phyloP scores from a whole-genome alignment of 2,329 filamentous ascomycete species.

The Aspergillus sp. region DNA sequence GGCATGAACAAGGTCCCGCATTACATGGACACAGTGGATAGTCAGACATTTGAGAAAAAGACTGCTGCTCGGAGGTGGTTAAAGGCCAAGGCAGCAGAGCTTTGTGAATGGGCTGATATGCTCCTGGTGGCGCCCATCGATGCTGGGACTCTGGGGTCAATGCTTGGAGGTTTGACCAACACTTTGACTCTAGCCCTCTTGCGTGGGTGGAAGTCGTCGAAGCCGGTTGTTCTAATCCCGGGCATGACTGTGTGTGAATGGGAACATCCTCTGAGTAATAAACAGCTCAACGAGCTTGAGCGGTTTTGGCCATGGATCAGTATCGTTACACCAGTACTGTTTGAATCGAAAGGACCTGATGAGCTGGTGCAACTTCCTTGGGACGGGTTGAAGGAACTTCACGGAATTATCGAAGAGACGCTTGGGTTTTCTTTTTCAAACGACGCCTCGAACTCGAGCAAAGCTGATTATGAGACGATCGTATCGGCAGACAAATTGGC shows the following conservation, averaged over 20 bases:
- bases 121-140: conserved; percentile 79
- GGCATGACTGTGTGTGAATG: conserved; percentile 87
- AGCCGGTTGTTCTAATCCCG: conserved; percentile 76
- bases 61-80: conserved; percentile 33
- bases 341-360: conserved; percentile 61
- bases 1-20: conserved; percentile 33
- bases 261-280: conserved; percentile 82
- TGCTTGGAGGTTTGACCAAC: conserved; percentile 77
- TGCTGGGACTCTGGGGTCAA: conserved; percentile 75
- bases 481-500: conserved; percentile 41
- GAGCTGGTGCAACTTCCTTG: conserved; percentile 45
- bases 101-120: conserved; percentile 83
- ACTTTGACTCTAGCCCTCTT: conserved; percentile 74
- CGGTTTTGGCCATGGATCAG: conserved; percentile 83
- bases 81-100: conserved; percentile 45
- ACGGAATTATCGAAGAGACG: conserved; percentile 23
- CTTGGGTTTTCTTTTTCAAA: conserved; percentile 11
- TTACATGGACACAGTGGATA: conserved; percentile 36
- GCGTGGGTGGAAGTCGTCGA: conserved; percentile 78
- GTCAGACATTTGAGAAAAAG: conserved; percentile 33
- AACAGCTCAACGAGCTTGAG: conserved; percentile 76
- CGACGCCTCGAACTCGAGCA: conserved; percentile 2
- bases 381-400: conserved; percentile 38
- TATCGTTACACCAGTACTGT: conserved; percentile 72
- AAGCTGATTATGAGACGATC: conserved; percentile 6